Base-by-base conservation (phyloP, 306 rosid species). In the Trifolium pratense region DNA sequence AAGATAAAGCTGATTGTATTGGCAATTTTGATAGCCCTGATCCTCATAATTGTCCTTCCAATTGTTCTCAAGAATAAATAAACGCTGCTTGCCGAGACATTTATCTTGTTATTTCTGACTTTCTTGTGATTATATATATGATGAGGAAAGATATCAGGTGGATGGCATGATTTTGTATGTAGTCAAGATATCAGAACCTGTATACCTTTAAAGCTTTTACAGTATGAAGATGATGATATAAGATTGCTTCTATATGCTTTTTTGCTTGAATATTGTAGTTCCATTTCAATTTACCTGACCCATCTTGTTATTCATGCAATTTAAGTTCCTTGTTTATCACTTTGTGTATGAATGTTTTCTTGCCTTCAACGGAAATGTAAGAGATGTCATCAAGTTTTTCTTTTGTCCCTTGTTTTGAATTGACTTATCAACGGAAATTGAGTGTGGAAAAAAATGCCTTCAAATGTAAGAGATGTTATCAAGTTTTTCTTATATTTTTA, bases 1-100 rank as follows among this genome's bases (percentile, higher is more conserved):
- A 94, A 94, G 92, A 83, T 94, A 73, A 94, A 94, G 89, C 77
- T 94, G 84, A 91, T 94, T 67, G 97, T 94, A 31, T 82, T 94
- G 95, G 97, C 90, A 64, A 91, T 94, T 67, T 82, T 94, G 87
- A 86, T 94, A 64, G 95, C 95, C 2, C 85, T 94, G 83, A 88
- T 94, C 83, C 95, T 94, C 59, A 85, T 94, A 71, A 91, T 94
- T 48, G 88, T 94, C 79, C 90, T 91, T 2, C 90, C 97, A n/a
- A 86, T 87, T 51, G 92, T 96, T 82, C 89, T 94, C 86, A 84
- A 83, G 3, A 66, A 36, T 34, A 89, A 89, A 73, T 89, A 83
- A 87, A 86, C 78, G 37, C 36, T 49, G 16, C 12, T 69, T 59
- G 40, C 52, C 29, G 36, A 34, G 71, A 62, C 74, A 43, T 84